Base-by-base conservation (phyloP, 2,329 filamentous ascomycete genomes). In the Fusarium palustre region DNA sequence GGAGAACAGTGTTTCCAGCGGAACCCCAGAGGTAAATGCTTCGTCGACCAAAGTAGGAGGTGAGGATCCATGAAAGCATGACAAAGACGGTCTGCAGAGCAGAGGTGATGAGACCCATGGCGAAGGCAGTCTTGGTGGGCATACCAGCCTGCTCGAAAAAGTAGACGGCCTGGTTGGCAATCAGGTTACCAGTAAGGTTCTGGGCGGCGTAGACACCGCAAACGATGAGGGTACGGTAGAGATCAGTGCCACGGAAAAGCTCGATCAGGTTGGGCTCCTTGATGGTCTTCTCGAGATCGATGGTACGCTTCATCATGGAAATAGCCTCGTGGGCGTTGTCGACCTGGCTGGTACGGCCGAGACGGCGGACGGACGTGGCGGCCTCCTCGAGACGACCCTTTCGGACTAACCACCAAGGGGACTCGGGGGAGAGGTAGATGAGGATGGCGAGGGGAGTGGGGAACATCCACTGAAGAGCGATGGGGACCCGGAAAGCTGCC, bases 61-160 rank as follows among this genome's bases (percentile, higher is more conserved):
- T 91, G 50, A 91, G 84, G 58, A 90, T 79, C 89, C 89, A 91
- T 60, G 88, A 91, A 42, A 89, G 81, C 84, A 90, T 90, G 76
- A 89, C 87, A 64, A 89, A 83, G 75, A 91, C 78, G 77, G 78
- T 81, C 75, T 90, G 87, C 3, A 91, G 87, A 49, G 83, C 86
- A 0, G 89, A 90, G 53, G 86, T 90, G 77, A 90, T 90, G 30
- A 91, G 84, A 77, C 86, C 86, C 18, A 91, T 81, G 38, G 84
- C 85, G 74, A 91, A 91, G 6, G 89, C 85, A 30, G 80, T 83
- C 70, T 89, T 79, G 6, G 76, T 78, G 2, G 62, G 60, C 70
- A 91, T 85, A 55, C 88, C 88, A 56, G 89, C 89, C 83, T 90
- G 77, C 63, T 82, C 74, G 52, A 89, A 89, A 78, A 89, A 89